phyloP scores from a whole-genome alignment of 495 filamentous ascomycete species.

The Penicillium cinerascens region DNA sequence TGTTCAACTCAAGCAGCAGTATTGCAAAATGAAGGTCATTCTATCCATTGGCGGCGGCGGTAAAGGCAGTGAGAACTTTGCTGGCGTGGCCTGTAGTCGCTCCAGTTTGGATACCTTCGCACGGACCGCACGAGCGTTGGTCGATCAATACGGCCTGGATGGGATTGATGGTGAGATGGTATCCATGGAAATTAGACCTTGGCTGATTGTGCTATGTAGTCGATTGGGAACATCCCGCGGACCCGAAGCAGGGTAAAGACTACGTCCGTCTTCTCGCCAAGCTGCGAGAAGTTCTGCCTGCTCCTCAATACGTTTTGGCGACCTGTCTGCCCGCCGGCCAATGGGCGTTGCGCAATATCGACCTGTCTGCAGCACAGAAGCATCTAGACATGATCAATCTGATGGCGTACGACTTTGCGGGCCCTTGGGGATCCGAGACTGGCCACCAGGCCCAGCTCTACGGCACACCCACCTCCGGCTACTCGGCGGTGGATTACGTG shows the following conservation, averaged over 20 bases:
- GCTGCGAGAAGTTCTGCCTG: constrained; percentile 67
- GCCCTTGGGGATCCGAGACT: constrained; percentile 64
- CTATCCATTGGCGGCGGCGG: constrained; percentile 86
- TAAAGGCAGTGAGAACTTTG: constrained; percentile 73
- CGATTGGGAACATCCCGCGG: constrained; percentile 85
- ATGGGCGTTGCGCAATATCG: constrained; percentile 72
- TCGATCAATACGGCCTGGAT: constrained; percentile 74
- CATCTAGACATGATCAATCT: constrained; percentile 79
- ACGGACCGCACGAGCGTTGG: constrained; percentile 63
- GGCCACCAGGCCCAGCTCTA: constrained; percentile 83
- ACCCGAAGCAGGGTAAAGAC: constrained; percentile 64
- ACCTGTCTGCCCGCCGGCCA: constrained; percentile 77
- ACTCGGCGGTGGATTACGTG: constrained; percentile 64
- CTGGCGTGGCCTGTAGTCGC: constrained; percentile 62
- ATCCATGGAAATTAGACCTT: not conserved
- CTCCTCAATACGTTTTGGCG: constrained; percentile 71
- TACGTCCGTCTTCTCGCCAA: constrained; percentile 69
- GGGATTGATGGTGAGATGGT: constrained; percentile 71
- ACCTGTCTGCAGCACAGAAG: constrained; percentile 58
- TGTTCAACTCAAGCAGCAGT: constrained; percentile 65
- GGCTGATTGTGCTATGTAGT: constrained; percentile 48
- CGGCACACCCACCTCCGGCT: constrained; percentile 60
- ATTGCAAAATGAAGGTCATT: constrained; percentile 73
- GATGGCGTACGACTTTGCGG: constrained; percentile 86
- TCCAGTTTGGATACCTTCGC: constrained; percentile 67